These are phyloP conservation scores for Monosporascus sp. DNA, from an alignment of 2,329 filamentous ascomycete genomes.

Conservation along the genomic window DNA sequence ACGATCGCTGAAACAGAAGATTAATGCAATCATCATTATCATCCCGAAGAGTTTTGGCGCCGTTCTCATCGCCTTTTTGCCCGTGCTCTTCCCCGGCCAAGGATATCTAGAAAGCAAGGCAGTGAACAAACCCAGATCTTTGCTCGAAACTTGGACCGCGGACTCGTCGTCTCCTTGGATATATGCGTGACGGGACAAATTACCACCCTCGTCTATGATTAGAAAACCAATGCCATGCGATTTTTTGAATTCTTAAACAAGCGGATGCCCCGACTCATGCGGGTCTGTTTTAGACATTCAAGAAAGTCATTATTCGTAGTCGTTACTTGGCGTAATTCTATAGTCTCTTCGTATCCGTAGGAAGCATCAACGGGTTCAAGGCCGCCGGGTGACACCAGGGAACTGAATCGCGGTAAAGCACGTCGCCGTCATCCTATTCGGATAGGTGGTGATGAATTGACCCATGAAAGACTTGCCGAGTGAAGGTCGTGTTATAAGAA, in stretches of 20 bases:
- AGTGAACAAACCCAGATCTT: not conserved
- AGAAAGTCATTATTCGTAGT: constrained; percentile 25
- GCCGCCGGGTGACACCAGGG: not conserved
- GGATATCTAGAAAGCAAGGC: not conserved
- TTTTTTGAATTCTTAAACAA: constrained; percentile 7
- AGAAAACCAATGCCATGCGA: constrained; percentile 5
- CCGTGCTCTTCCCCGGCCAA: not conserved
- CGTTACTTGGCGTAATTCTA: constrained; percentile 26
- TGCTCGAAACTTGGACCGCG: constrained; percentile 4
- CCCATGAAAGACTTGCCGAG: not conserved
- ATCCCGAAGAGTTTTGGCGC: not conserved
- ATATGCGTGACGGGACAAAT: constrained; percentile 3
- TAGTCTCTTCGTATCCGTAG: constrained; percentile 16
- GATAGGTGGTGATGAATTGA: not conserved
- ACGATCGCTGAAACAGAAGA: not conserved
- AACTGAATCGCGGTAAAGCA: not conserved
- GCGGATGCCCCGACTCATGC: constrained; percentile 8
- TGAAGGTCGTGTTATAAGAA: not conserved
- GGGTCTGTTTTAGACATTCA: constrained; percentile 10
- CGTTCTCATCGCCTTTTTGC: not conserved
- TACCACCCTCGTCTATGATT: constrained; percentile 11
- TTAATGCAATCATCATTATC: not conserved
- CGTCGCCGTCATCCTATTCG: not conserved
- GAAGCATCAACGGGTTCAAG: not conserved
- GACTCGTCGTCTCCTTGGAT: constrained; percentile 7